A percentile compares a stretch with the other conserved stretches of the same genome.
These are phyloP conservation scores for Diaporthe ilicicola DNA, from an alignment of 2,329 filamentous ascomycete species.

Conservation along the genomic window DNA sequence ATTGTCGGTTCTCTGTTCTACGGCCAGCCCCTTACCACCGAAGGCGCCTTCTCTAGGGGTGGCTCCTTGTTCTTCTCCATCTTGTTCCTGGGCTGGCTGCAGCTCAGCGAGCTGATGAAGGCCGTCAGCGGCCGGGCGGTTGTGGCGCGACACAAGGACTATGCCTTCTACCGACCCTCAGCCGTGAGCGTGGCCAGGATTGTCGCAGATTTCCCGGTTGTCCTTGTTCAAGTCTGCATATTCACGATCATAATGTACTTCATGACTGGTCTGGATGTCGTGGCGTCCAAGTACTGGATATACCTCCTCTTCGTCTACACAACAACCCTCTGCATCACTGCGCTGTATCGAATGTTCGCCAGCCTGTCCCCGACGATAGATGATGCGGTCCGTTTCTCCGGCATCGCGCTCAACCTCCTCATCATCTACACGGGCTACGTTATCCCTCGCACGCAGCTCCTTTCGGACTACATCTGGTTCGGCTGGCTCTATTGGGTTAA, in stretches of 20 bases:
- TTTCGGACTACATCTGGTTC: constrained; percentile 72
- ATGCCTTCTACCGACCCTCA: constrained; percentile 62
- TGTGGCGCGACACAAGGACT: constrained; percentile 54
- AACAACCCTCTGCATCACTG: constrained; percentile 64
- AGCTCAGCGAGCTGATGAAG: constrained; percentile 80
- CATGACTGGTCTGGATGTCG: constrained; percentile 74
- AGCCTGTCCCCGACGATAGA: constrained; percentile 68
- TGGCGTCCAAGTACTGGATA: constrained; percentile 73
- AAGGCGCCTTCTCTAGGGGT: constrained; percentile 67
- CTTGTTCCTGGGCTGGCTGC: constrained; percentile 69
- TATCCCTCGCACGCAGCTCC: constrained; percentile 64
- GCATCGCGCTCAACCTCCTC: constrained; percentile 65
- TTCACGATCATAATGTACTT: constrained; percentile 82
- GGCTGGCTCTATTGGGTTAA: constrained; percentile 67
- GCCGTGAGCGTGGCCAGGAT: constrained; percentile 66
- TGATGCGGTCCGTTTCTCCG: constrained; percentile 67
- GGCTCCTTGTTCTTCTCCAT: constrained; percentile 60
- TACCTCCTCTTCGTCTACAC: constrained; percentile 69
- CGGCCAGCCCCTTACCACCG: constrained; percentile 65
- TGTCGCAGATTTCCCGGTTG: constrained; percentile 66
- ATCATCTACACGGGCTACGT: constrained; percentile 75
- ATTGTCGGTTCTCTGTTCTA: constrained; percentile 85
- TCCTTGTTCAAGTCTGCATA: constrained; percentile 70
- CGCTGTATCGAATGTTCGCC: constrained; percentile 67
- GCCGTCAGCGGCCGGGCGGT: constrained; percentile 77